Percentiles rank a stretch among this genome's conserved stretches.
Evolutionary conservation across 108 stramenopile genomes (phyloP).

Genomic region (Stephanodiscus minutulus): DNA sequence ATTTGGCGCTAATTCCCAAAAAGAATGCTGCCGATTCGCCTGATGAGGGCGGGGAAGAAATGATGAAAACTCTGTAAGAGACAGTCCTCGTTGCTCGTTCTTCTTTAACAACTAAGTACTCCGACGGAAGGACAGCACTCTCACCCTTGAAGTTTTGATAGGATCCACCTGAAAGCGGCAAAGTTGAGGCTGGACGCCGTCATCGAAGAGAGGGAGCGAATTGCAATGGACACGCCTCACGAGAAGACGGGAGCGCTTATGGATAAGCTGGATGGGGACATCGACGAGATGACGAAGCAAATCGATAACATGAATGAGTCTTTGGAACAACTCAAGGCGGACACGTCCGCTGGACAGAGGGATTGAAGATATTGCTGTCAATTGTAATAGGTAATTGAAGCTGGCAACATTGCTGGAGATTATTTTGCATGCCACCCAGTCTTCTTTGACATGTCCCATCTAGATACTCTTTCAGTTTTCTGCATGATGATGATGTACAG

Average conservation of each 20-base stretch:
- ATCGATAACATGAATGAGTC: neutral
- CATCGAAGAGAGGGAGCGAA: slow-evolving; percentile 11
- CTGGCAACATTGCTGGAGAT: no score
- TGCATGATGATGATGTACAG: no score
- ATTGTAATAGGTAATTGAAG: neutral
- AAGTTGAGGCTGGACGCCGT: slow-evolving; percentile 17
- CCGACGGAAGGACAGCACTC: neutral
- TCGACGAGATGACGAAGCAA: neutral
- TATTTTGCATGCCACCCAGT: no score
- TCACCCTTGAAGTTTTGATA: neutral
- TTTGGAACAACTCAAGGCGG: neutral
- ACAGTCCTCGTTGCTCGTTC: neutral
- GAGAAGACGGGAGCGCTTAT: neutral
- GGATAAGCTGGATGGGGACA: neutral
- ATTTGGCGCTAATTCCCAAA: slow-evolving; percentile 32
- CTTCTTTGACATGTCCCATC: no score
- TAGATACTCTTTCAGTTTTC: no score
- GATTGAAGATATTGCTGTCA: neutral
- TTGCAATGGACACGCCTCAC: neutral
- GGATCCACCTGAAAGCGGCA: slow-evolving; percentile 23
- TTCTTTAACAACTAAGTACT: neutral
- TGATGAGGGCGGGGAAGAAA: slow-evolving; percentile 4
- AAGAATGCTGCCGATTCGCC: neutral
- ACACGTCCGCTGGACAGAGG: neutral
- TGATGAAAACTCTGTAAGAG: slow-evolving; percentile 17